Evolutionary conservation across 1,284 basidiomycete species (phyloP).

Genomic region (Leccinum subfulvum): DNA sequence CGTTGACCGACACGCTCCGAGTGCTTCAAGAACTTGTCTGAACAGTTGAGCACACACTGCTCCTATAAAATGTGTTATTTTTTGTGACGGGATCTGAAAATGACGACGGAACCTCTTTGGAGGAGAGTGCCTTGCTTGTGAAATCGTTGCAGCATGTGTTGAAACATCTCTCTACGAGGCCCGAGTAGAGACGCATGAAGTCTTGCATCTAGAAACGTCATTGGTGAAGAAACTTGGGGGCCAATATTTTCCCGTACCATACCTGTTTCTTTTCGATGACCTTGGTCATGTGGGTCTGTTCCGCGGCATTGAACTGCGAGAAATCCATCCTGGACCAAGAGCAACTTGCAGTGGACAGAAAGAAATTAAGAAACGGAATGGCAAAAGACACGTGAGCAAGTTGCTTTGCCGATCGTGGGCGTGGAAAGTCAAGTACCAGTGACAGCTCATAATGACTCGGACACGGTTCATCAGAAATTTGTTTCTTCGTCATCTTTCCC

Average conservation of each 20-base stretch:
- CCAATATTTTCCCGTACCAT: constrained; percentile 18
- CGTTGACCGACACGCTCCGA: constrained; percentile 92
- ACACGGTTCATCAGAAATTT: constrained; percentile 1
- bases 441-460: background rate
- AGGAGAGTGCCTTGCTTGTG: constrained; percentile 88
- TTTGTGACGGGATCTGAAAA: background rate
- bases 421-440: constrained; percentile 2
- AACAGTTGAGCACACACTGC: constrained; percentile 69
- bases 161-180: constrained; percentile 95
- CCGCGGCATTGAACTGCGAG: constrained; percentile 78
- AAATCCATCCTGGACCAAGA: constrained; percentile 69
- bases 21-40: constrained; percentile 97
- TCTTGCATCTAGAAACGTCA: constrained; percentile 85
- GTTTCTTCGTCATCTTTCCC: background rate
- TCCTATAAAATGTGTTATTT: constrained; percentile 46
- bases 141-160: constrained; percentile 95
- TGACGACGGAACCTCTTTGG: constrained; percentile 78
- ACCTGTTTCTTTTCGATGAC: constrained; percentile 95
- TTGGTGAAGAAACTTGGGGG: constrained; percentile 1
- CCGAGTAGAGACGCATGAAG: constrained; percentile 95
- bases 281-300: constrained; percentile 88
- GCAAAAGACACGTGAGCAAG: constrained; percentile 19
- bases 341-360: constrained; percentile 7
- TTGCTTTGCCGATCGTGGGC: constrained; percentile 9
- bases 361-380: background rate